Evolutionary conservation across 495 filamentous ascomycete species (phyloP), one percentile per base, ranked within the genome.

Genomic region (Aspergillus funiculosus): DNA sequence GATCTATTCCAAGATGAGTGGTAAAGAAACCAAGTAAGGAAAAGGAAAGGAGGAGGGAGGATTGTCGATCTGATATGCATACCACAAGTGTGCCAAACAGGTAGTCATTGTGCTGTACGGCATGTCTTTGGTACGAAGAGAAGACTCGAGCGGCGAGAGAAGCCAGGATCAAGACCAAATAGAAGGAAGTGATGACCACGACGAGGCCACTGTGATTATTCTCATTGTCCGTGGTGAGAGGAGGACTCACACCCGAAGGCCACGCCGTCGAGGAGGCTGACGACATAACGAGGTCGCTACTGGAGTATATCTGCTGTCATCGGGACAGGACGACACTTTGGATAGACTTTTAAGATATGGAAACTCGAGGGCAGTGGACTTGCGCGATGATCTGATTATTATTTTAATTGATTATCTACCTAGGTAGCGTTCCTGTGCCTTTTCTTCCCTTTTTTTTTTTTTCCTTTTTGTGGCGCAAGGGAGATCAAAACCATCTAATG

Each of bases 121-220:
- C 24, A 1, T 28, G 38, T 13, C 54, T 52, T 4, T 53, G 43
- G 5, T 18, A 48, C 0, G 53, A 42, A 9, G 56, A 51, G 14
- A 51, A 62, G n/a, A 49, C 32, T 1, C 59, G 46, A 0, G 53
- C 51, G 1, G 36, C 47, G 2, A 64, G 43, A 25, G 59, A 52
- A 7, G 47, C 31, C 9, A 64, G 17, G 4, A 49, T 39, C 18
- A 64, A 18, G 21, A 62, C 56, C 13, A 64, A 32, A 6, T 35
- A 22, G 1, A 62, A 43, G 0, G 54, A 53, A 1, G 61, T 57
- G 14, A 60, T 43, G 0, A 64, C 48, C 8, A 60, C 59, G n/a
- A 64, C 35, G 28, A 62, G 32, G 7, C 56, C 61, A 17, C 53
- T 61, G 26, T 62, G 61, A 22, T 64, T 50, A 27, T 60, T 14